Evolutionary conservation across 306 rosid species (phyloP).

Genomic region (Rubus idaeus): DNA sequence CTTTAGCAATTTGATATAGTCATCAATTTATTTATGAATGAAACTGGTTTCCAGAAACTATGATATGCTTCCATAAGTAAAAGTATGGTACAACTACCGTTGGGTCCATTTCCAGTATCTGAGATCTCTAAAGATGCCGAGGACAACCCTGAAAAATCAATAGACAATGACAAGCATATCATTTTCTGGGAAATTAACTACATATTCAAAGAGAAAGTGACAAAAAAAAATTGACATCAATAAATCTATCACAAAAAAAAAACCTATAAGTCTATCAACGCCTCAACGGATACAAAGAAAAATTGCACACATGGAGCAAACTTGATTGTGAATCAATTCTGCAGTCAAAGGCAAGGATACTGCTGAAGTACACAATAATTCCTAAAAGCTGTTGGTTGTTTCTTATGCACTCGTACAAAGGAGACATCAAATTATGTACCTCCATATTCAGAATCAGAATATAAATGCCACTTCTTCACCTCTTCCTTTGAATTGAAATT

Average conservation of each 20-base stretch:
- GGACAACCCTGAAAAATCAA: constrained; percentile 62
- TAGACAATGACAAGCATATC: constrained; percentile 10
- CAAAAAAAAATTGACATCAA: neutral
- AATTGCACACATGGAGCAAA: neutral
- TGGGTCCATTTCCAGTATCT: constrained; percentile 57
- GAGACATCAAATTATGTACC: constrained; percentile 36
- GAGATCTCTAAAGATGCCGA: constrained; percentile 82
- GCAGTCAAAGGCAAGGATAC: neutral
- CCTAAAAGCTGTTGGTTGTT: neutral
- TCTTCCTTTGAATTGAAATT: constrained; percentile 79
- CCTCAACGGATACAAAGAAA: neutral
- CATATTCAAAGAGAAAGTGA: neutral
- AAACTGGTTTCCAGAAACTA: neutral
- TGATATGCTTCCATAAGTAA: neutral
- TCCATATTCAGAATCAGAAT: constrained; percentile 92
- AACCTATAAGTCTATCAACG: neutral
- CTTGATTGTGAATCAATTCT: neutral
- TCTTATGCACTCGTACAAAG: neutral
- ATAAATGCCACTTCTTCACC: constrained; percentile 83
- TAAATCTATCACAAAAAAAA: neutral
- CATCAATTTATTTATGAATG: neutral
- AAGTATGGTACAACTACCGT: constrained; percentile 28
- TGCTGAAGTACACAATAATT: neutral
- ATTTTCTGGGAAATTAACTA: neutral
- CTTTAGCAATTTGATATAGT: neutral